Percentiles rank a stretch among this genome's conserved stretches.
Conservation (phyloP, 352 stramenopile genomes). For the Pythium utonaiense region DNA sequence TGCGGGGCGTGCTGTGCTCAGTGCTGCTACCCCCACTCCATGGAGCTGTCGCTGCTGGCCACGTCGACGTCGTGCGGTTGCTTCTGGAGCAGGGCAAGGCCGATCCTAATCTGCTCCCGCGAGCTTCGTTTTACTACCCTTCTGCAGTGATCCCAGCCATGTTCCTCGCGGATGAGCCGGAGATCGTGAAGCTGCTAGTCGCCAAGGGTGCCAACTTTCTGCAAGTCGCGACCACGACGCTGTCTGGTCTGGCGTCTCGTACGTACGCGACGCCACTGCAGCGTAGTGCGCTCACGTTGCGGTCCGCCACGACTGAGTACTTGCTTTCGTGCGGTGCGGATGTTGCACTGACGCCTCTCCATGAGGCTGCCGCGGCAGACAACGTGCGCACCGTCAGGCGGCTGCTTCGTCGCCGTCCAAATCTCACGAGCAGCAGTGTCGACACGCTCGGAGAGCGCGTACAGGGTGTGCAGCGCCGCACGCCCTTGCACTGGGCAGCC, state of each 20-base stretch:
- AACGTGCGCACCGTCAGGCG: conserved; percentile 33
- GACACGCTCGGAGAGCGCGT: conserved; percentile 71
- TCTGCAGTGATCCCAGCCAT: conserved; percentile 61
- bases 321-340: conserved; percentile 71
- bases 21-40: conserved; percentile 69
- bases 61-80: conserved; percentile 53
- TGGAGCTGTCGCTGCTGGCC: conserved; percentile 58
- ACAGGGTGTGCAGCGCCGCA: conserved; percentile 64
- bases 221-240: conserved; percentile 61
- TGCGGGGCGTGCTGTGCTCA: conserved; percentile 69
- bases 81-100: conserved; percentile 50
- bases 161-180: conserved; percentile 64
- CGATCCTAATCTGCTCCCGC: conserved; percentile 55
- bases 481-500: conserved; percentile 66
- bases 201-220: conserved; percentile 66
- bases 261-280: conserved; percentile 61
- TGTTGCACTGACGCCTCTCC: conserved; percentile 64
- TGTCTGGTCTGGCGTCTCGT: conserved; percentile 67
- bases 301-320: too few relatives aligned
- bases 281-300: conserved; percentile 53
- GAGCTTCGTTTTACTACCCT: conserved; percentile 63
- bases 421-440: too few relatives aligned
- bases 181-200: conserved; percentile 59
- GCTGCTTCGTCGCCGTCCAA: conserved; percentile 47
- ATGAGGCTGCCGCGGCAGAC: conserved; percentile 55